Percentiles rank a stretch among this genome's conserved stretches.
These are phyloP conservation scores for Lentinus brumalis DNA, from an alignment of 768 basidiomycete species.

Conservation along the genomic window DNA sequence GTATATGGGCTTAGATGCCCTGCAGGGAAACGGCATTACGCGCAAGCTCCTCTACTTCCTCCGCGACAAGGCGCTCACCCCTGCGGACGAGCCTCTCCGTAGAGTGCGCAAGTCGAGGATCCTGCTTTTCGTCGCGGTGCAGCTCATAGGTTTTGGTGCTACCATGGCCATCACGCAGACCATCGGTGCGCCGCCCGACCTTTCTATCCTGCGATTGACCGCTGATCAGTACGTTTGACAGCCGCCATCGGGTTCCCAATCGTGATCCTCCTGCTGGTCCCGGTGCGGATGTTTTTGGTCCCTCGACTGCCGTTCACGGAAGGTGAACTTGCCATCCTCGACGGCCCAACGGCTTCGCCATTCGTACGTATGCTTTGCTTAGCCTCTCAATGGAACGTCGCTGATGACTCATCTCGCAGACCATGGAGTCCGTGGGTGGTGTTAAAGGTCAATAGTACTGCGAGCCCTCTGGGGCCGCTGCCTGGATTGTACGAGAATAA, in stretches of 20 bases:
- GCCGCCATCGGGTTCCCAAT: slow-evolving; percentile 92
- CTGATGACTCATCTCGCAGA: slow-evolving; percentile 28
- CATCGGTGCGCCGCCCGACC: slow-evolving; percentile 51
- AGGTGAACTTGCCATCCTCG: slow-evolving; percentile 83
- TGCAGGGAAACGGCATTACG: slow-evolving; percentile 82
- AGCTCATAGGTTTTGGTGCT: slow-evolving; percentile 82
- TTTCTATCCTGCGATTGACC: neutral
- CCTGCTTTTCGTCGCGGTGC: slow-evolving; percentile 68
- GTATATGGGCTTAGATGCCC: slow-evolving; percentile 90
- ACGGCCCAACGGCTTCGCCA: slow-evolving; percentile 86
- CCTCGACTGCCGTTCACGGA: slow-evolving; percentile 73
- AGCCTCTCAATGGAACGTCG: too few species aligned
- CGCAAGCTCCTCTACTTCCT: slow-evolving; percentile 79
- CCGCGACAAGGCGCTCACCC: slow-evolving; percentile 65
- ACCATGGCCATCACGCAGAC: slow-evolving; percentile 93
- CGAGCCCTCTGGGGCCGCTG: neutral
- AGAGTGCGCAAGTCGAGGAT: slow-evolving; percentile 76
- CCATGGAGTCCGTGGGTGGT: slow-evolving; percentile 49
- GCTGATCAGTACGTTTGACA: slow-evolving; percentile 25
- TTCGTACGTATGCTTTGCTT: slow-evolving; percentile 55
- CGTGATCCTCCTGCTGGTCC: slow-evolving; percentile 82
- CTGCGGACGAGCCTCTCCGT: slow-evolving; percentile 67
- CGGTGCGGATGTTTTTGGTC: slow-evolving; percentile 69
- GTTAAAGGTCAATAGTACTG: slow-evolving; percentile 3
- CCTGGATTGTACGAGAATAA: too few species aligned